Evolutionary conservation across 2,329 filamentous ascomycete species (phyloP), one percentile per base, ranked within the genome.

Genomic region (Nemania sp.): DNA sequence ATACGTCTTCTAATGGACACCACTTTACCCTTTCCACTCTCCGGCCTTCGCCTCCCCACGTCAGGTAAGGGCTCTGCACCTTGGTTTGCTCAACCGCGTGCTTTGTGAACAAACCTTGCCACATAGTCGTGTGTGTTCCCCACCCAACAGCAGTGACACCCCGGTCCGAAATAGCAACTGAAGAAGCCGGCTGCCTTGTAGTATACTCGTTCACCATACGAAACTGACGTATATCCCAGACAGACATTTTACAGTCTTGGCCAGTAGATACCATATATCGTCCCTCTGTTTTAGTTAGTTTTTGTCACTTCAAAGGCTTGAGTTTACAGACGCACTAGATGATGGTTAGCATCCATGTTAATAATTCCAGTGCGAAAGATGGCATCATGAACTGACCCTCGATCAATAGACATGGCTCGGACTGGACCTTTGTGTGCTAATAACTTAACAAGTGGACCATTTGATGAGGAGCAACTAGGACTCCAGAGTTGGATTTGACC

Each of bases 401-500:
- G 85, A 73, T 99, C 94, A 43, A 98, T 83, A 1, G 91, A 91
- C 50, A 97, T 75, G 11, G 90, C 88, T 57, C 93, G 87, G 3
- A 99, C 92, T 0, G 95, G 95, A 5, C 95, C 95, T 59, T 87
- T 85, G 77, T 99, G 94, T 13, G 92, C 91, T 39, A 97, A 83
- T 39, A 98, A 84, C 76, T 97, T 98, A 51, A 97, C 94, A 7
- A 97, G 83, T 0, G 95, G 90, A 0, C 90, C 57, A 88, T 85
- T 25, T 88, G 65, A 57, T 15, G 66, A 61, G 11, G 63, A 63
- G 47, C 66, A 90, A 76, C 97, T 99, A 2, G 95, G 95, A 2
- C 94, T 97, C 95, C 95, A 99, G 46, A 99, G 80, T 2, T 92
- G 95, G 37, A 99, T 92, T 2, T 91, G 90, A 59, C 95, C 95